A percentile compares a stretch with the other conserved stretches of the same genome.
Conservation (phyloP, 345 rosid genomes). For the Eucalyptus sp. region DNA sequence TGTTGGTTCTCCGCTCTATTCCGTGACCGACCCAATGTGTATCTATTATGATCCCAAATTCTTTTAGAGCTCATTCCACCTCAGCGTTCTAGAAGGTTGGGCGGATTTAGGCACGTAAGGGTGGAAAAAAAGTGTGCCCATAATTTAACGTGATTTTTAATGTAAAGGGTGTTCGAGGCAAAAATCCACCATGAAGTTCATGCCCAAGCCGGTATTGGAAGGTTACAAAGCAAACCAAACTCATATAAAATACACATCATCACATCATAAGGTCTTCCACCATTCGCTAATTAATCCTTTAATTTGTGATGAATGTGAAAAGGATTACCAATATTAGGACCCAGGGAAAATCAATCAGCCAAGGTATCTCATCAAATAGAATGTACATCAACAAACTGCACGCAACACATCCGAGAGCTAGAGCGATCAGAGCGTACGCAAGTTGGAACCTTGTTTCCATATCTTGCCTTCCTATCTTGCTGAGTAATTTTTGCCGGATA, state of each 20-base stretch:
- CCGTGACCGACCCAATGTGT: too few relatives aligned
- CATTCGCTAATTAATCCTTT: too few relatives aligned
- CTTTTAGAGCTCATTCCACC: too few relatives aligned
- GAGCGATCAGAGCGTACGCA: rapidly evolving
- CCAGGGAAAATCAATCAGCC: not conserved
- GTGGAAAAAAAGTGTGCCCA: too few relatives aligned
- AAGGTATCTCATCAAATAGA: not conserved
- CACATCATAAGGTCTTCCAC: rapidly evolving
- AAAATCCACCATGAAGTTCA: too few relatives aligned
- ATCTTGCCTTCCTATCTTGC: rapidly evolving
- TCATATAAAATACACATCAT: not conserved
- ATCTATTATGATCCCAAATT: too few relatives aligned
- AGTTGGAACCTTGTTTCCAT: not conserved
- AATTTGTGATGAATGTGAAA: rapidly evolving
- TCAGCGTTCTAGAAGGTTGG: too few relatives aligned
- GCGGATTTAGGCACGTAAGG: too few relatives aligned
- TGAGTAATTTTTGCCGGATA: rapidly evolving
- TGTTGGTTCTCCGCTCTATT: not conserved
- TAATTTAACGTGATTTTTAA: too few relatives aligned
- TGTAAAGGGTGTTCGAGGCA: too few relatives aligned
- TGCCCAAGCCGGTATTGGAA: rapidly evolving
- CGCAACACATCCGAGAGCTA: rapidly evolving
- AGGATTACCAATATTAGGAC: not conserved
- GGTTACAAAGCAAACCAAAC: not conserved
- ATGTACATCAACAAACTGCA: not conserved